Base-by-base conservation (phyloP, 805 yeast species). In the Wickerhamiella australiensis region DNA sequence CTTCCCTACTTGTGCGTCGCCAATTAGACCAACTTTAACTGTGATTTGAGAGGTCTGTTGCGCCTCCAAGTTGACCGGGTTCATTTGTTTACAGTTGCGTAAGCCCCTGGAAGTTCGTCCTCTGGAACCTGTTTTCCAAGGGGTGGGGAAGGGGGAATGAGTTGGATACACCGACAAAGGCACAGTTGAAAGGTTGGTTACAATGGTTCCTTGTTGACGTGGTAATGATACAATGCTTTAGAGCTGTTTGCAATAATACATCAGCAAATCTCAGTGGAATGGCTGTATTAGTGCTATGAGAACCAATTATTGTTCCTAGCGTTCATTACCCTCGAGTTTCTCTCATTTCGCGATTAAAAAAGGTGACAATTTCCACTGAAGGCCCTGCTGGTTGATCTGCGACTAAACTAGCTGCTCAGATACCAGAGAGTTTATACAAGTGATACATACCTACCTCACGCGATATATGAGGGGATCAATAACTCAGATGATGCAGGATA, bases 1-100 rank as follows among this genome's bases (percentile, higher is more conserved):
- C 61, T 90, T 90, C 4, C 98, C 98, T 5, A 88, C 87, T 60
- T 86, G 94, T 1, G 95, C 94, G 65, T 90, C 97, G 5, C 98
- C 98, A 46, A 90, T 78, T 43, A 90, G 76, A 2, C 96, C 97
- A 17, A 90, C 87, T 59, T 90, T 92, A 44, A 90, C 60, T 31
- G 66, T 63, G 42, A 65, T 63, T 29, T 55, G 58, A 35, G 57
- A 58, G 13, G 55, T 40, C 50, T 61, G 62, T 53, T 60, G 58
- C 21, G 58, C 59, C 36, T 54, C 48, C 55, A 58, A 42, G 50
- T 61, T 63, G 44, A 59, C 58, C 17, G 62, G 62, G 47, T 31
- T 18, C 50, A 40, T 33, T 41, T 38, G 42, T 38, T 38, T 38
- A 38, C 42, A 5, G 27, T 38, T 38, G 15, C 21, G 42, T 38